phyloP scores from a whole-genome alignment of 352 stramenopile genomes.

The Phytophthora quininea region DNA sequence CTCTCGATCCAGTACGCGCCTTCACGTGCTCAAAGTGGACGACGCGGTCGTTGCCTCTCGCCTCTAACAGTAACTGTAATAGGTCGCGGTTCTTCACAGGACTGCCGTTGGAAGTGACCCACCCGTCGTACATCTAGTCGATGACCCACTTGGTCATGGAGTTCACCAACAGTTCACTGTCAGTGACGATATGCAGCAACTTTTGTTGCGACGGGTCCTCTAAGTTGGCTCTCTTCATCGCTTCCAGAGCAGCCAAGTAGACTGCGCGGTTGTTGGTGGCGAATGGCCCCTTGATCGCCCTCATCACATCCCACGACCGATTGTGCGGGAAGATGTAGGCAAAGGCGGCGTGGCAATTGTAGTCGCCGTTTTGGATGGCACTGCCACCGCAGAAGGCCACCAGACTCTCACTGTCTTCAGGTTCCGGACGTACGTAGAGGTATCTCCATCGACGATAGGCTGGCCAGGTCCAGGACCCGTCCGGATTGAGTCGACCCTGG shows the following conservation, averaged over 20 bases:
- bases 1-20: constrained; percentile 3
- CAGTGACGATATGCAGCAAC: constrained; percentile 20
- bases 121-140: constrained; percentile 20
- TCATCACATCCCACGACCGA: constrained; percentile 2
- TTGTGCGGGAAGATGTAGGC: constrained; percentile 23
- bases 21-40: constrained; percentile 18
- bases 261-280: constrained; percentile 21
- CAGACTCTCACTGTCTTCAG: background rate
- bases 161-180: constrained; percentile 20
- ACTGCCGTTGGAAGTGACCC: constrained; percentile 9
- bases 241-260: constrained; percentile 18
- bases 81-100: constrained; percentile 23
- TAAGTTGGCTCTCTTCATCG: constrained; percentile 16
- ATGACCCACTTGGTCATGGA: constrained; percentile 25
- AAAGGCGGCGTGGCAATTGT: constrained; percentile 10
- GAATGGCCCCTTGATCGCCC: background rate
- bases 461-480: constrained; percentile 10
- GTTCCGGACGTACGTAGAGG: constrained; percentile 2
- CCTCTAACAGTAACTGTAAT: constrained; percentile 10
- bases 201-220: constrained; percentile 15
- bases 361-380: constrained; percentile 7
- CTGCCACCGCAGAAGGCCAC: constrained; percentile 22
- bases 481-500: background rate
- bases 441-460: constrained; percentile 8
- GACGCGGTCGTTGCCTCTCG: background rate